Evolutionary conservation across 2,329 filamentous ascomycete genomes (phyloP), one percentile per base, ranked within the genome.

Genomic region (Neobulgaria alba): DNA sequence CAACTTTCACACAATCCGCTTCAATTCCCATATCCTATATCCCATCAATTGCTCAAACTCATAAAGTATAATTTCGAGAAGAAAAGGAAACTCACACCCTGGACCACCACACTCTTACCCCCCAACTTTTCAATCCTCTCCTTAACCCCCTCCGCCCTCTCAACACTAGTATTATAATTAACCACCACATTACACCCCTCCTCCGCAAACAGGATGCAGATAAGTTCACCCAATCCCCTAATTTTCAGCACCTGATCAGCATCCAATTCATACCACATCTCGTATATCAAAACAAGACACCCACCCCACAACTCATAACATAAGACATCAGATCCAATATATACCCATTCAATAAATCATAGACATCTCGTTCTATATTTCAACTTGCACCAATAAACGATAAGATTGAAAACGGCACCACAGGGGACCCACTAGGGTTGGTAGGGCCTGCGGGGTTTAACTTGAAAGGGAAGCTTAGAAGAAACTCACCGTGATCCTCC

Each of bases 101-200:
- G 70, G 39, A 82, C 55, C 26, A 71, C 52, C 2, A 68, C 67
- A 55, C 75, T 79, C 39, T 77, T 67, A 1, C 67, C 65, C 53
- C 71, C 66, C 26, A 67, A 61, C 17, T 58, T 57, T 47, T 68
- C 57, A 16, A 81, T 62, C 40, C 69, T 69, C 17, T 63, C 56
- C 4, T 68, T 68, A 10, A 81, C 63, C 15, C 67, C 65, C 44
- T 73, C 64, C 2, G 79, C 79, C 1, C 68, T 63, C n/a, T 69
- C 69, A 37, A 66, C 63, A 50, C 67, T 74, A 26, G 71, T 70
- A 51, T 71, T 66, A 57, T 82, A 84, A 57, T 83, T 83, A 56
- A 85, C 72, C 3, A 74, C 75, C 21, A 84, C 56, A 54, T 82
- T 81, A 49, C 67, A 71, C 21, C 78, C 77, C 57, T 81, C 67